phyloP scores from a whole-genome alignment of 2,329 filamentous ascomycete species.

The Clonostachys solani region DNA sequence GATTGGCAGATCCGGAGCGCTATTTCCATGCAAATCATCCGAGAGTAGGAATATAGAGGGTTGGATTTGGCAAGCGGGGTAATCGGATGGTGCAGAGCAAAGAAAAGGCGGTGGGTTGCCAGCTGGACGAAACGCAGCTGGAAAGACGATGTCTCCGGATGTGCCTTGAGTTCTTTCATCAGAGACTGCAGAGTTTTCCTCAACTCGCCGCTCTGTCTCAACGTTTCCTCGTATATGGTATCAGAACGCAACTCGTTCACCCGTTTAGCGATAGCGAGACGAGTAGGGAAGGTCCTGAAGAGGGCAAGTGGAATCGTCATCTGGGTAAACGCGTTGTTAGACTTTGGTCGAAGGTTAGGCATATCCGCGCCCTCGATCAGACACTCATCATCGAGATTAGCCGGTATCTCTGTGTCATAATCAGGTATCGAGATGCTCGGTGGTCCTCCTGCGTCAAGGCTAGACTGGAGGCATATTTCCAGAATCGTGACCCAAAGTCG shows the following conservation, averaged over 20 bases:
- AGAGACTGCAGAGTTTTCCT: too few relatives aligned
- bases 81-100: constrained; percentile 50
- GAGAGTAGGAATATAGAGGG: constrained; percentile 46
- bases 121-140: constrained; percentile 36
- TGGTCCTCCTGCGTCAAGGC: constrained; percentile 38
- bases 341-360: constrained; percentile 16
- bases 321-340: constrained; percentile 29
- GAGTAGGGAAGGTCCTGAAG: constrained; percentile 32
- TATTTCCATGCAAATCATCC: constrained; percentile 42
- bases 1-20: constrained; percentile 20
- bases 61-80: constrained; percentile 35
- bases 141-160: constrained; percentile 22
- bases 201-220: constrained; percentile 14
- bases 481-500: constrained; percentile 50
- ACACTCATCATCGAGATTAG: constrained; percentile 46
- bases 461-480: constrained; percentile 39
- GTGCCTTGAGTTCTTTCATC: not conserved
- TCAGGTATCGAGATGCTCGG: constrained; percentile 36
- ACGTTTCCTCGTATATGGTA: constrained; percentile 35
- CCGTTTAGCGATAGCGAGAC: constrained; percentile 34
- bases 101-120: constrained; percentile 38
- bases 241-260: constrained; percentile 33
- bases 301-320: constrained; percentile 33
- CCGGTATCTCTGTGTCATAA: constrained; percentile 43
- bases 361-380: constrained; percentile 9